Evolutionary conservation across 495 filamentous ascomycete genomes (phyloP), one percentile per base, ranked within the genome.

Genomic region (Neurospora tetrasperma): DNA sequence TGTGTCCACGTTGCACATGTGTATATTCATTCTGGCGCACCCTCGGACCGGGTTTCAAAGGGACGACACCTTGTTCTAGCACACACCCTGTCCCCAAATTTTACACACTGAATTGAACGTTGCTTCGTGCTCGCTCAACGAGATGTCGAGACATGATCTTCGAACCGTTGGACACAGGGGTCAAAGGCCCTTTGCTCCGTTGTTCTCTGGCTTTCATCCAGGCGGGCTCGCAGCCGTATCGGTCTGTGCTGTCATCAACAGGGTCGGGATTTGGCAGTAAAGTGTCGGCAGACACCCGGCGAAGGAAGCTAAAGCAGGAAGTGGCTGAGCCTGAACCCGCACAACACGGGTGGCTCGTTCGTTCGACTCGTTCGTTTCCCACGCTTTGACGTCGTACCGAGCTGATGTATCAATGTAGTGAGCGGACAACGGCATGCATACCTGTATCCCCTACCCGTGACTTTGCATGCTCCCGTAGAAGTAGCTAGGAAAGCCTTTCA

Each of bases 21-120:
- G 23, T 31, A 14, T 23, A 62, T 31, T 31, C 54, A 62, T 14
- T 16, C 23, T 62, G 54, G 48, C 48, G 48, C 16, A 59, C 31
- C 48, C 5, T 59, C 48, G 48, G 46, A 41, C 31, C 48, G 46
- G 38, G 73, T 74, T 72, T 74, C 73, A 35, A 40, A 54, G 42
- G 40, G 27, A 66, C 70, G n/a, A 38, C 20, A 42, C 69, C 41
- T 31, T 42, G 72, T 59, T 74, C 40, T 42, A 23, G n/a, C 42
- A 9, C 72, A 74, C 70, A 69, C 73, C 46, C n/a, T 5, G 9
- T 4, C n/a, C 20, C 46, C 46, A 44, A 31, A 0, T 1, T 31
- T 31, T 31, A 31, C 2, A 31, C 27, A 31, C 27, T 2, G 27
- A 54, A 4, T 12, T 27, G n/a, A 54, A 54, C 20, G 10, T 54